Percentiles rank a stretch among this genome's conserved stretches.
phyloP scores from a whole-genome alignment of 768 basidiomycete genomes.

The Pisolithus orientalis region DNA sequence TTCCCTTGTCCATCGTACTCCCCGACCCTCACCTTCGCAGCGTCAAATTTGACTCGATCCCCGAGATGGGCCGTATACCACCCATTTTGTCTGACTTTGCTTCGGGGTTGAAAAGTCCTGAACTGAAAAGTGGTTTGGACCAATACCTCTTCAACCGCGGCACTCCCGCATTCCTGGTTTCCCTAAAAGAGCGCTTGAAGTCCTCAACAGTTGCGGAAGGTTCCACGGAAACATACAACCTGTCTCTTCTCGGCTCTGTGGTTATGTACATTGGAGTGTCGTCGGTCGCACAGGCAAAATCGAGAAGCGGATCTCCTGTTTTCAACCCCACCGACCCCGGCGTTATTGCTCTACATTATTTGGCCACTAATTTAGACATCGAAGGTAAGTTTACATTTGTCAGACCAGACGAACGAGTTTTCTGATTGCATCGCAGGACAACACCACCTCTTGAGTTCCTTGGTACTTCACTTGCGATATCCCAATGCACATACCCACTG shows the following conservation, averaged over 20 bases:
- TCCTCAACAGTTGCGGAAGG: constrained; percentile 40
- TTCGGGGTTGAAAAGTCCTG: constrained; percentile 70
- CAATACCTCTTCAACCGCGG: constrained; percentile 79
- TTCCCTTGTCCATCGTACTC: constrained; percentile 73
- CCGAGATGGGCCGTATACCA: constrained; percentile 91
- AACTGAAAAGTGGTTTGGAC: constrained; percentile 76
- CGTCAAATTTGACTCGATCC: constrained; percentile 64
- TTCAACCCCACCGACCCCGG: constrained; percentile 83
- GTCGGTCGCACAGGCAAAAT: constrained; percentile 84
- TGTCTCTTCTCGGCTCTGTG: constrained; percentile 86
- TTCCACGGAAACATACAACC: constrained; percentile 65
- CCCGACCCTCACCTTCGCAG: constrained; percentile 84
- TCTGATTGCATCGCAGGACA: constrained; percentile 52
- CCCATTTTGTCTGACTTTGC: constrained; percentile 89
- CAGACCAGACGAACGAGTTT: neutral
- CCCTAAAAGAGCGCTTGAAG: constrained; percentile 72
- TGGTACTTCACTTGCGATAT: constrained; percentile 92
- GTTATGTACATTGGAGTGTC: constrained; percentile 97
- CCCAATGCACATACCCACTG: constrained; percentile 98
- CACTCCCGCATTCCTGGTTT: constrained; percentile 62
- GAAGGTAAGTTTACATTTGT: constrained; percentile 60
- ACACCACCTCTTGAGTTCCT: constrained; percentile 90
- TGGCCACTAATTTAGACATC: constrained; percentile 77
- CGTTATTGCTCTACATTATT: constrained; percentile 75
- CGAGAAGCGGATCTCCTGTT: constrained; percentile 71